A percentile compares a stretch with the other conserved stretches of the same genome.
Conservation (phyloP, 2,329 filamentous ascomycete species). For the Aspergillus japonicus region DNA sequence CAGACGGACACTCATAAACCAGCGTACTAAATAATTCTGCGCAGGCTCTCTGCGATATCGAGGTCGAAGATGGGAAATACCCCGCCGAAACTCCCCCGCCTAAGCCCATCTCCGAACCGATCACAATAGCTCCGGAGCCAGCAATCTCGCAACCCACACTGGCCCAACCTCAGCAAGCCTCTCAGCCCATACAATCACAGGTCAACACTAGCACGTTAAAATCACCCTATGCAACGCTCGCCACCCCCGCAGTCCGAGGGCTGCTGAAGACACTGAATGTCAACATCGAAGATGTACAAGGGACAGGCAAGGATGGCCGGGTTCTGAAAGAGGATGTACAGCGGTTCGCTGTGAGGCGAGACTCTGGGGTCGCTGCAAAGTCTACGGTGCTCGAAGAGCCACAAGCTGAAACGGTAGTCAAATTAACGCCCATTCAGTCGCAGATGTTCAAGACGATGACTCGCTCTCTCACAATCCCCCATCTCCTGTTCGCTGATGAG, state of each 20-base stretch:
- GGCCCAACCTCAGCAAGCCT: constrained; percentile 15
- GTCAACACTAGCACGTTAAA: constrained; percentile 16
- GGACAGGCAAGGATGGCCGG: constrained; percentile 86
- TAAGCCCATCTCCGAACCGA: constrained; percentile 13
- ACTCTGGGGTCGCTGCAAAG: constrained; percentile 33
- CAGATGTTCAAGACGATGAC: constrained; percentile 99
- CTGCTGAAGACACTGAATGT: constrained; percentile 77
- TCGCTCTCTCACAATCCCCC: constrained; percentile 81
- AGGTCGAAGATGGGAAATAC: constrained; percentile 76
- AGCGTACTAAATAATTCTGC: background rate
- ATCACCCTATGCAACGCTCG: constrained; percentile 70
- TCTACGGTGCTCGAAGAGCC: constrained; percentile 39
- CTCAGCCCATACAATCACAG: constrained; percentile 8
- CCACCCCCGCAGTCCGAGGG: constrained; percentile 89
- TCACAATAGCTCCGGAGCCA: constrained; percentile 20
- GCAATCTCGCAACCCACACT: constrained; percentile 18
- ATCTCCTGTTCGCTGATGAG: constrained; percentile 93
- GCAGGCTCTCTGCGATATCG: constrained; percentile 87
- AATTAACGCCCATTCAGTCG: constrained; percentile 74
- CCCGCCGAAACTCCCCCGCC: constrained; percentile 52
- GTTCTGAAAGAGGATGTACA: constrained; percentile 92
- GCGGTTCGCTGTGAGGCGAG: constrained; percentile 61
- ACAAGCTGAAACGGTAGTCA: constrained; percentile 67
- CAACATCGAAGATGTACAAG: constrained; percentile 73
- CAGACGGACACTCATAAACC: background rate